Percentiles rank a stretch among this genome's conserved stretches.
phyloP scores from a whole-genome alignment of 352 stramenopile species.

The Pythium aquatile region DNA sequence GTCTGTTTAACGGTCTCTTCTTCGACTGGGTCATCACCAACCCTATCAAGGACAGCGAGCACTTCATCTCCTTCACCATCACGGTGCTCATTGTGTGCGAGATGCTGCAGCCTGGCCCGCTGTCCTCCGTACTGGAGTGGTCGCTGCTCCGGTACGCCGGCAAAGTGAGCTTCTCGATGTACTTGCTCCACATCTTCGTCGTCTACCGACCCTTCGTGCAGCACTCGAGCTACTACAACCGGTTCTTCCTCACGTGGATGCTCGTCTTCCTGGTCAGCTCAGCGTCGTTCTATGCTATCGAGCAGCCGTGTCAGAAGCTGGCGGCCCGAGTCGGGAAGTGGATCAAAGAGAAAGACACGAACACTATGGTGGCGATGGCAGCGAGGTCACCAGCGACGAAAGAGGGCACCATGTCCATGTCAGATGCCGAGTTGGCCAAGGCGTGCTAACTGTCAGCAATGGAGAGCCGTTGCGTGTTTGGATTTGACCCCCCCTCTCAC shows the following conservation, averaged over 20 bases:
- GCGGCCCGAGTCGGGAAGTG: neutral
- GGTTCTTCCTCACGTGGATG: neutral
- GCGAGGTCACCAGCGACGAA: neutral
- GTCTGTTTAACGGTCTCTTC: too few species aligned
- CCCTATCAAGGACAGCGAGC: neutral
- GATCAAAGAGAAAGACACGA: conserved; percentile 1
- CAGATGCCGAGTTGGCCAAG: neutral
- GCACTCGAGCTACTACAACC: neutral
- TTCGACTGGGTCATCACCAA: too few species aligned
- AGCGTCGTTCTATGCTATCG: too few species aligned
- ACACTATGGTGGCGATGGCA: neutral
- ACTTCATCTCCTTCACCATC: neutral
- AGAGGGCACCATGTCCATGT: neutral
- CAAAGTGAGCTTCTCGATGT: conserved; percentile 7
- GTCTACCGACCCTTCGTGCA: neutral
- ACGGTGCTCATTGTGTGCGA: conserved; percentile 1
- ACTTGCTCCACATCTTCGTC: neutral
- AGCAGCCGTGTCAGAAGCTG: too few species aligned
- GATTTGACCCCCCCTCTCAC: too few species aligned
- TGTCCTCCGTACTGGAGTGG: neutral
- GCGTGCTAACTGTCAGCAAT: neutral
- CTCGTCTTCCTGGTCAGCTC: too few species aligned
- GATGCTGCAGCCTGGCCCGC: neutral
- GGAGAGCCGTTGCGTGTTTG: too few species aligned
- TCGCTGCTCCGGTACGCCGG: conserved; percentile 8